Conservation (phyloP, 495 filamentous ascomycete species). For the Beverwykella pulmonaria region DNA sequence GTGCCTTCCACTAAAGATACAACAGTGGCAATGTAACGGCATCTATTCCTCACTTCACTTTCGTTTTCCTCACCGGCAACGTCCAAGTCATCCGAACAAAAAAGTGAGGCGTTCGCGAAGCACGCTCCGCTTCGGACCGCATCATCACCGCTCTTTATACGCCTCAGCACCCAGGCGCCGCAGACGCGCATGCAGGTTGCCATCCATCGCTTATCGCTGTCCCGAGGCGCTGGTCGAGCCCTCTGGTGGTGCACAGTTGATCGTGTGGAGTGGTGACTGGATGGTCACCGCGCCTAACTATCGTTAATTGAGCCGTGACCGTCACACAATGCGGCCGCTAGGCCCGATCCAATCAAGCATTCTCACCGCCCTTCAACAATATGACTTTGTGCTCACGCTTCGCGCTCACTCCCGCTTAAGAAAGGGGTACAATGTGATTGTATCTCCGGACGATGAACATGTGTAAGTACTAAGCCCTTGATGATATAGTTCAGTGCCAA, state of each 20-base stretch:
- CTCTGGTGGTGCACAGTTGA: not conserved
- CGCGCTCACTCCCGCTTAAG: no score
- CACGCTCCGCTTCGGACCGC: not conserved
- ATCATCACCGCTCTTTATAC: constrained; percentile 7
- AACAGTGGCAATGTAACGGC: not conserved
- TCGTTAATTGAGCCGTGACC: not conserved
- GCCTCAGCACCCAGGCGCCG: not conserved
- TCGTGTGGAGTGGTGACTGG: constrained; percentile 1
- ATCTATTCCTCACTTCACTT: not conserved
- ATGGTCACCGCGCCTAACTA: not conserved
- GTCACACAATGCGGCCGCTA: not conserved
- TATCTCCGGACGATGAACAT: not conserved
- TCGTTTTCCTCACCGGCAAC: not conserved
- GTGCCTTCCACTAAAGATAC: not conserved
- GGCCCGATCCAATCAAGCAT: not conserved
- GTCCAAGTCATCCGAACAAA: not conserved
- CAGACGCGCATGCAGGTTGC: not conserved
- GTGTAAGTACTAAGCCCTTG: not conserved
- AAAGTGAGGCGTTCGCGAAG: constrained; percentile 1
- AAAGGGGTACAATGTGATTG: not conserved
- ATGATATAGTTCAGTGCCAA: not conserved
- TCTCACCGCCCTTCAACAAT: not conserved
- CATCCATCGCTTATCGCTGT: not conserved
- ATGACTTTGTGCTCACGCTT: no score
- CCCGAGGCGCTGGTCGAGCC: not conserved